A percentile compares a stretch with the other conserved stretches of the same genome.
Evolutionary conservation across 768 basidiomycete genomes (phyloP).

Genomic region (Trametes cingulata): DNA sequence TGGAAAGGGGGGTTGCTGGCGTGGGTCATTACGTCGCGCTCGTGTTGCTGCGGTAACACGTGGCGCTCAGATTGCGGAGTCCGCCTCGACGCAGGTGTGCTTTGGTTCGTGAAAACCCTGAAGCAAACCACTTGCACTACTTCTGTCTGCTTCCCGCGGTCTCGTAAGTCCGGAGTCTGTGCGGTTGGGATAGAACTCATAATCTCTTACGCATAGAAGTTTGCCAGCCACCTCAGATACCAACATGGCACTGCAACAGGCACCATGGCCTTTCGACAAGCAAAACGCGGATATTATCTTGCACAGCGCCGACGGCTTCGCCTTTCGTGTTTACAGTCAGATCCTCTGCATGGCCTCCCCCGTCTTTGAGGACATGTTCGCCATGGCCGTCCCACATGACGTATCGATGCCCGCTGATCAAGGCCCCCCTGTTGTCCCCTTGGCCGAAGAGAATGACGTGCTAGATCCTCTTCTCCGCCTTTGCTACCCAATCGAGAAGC

Average conservation of each 20-base stretch:
- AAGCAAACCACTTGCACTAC: too few species aligned
- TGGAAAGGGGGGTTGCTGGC: too few species aligned
- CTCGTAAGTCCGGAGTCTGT: too few species aligned
- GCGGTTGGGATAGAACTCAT: too few species aligned
- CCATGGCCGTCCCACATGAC: slow-evolving; percentile 43
- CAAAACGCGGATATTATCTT: slow-evolving; percentile 48
- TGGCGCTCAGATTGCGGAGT: too few species aligned
- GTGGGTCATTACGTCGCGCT: too few species aligned
- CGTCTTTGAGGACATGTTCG: slow-evolving; percentile 59
- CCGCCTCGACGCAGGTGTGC: too few species aligned
- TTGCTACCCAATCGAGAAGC: slow-evolving; percentile 35
- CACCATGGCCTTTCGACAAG: slow-evolving; percentile 45
- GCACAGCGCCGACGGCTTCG: slow-evolving; percentile 49
- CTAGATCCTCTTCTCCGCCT: slow-evolving; percentile 35
- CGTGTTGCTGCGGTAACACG: too few species aligned
- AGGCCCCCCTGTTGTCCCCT: slow-evolving; percentile 24
- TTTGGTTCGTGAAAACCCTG: too few species aligned
- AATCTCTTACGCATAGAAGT: not conserved
- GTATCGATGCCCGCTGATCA: not conserved
- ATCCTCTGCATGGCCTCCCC: slow-evolving; percentile 59
- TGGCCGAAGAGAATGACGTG: slow-evolving; percentile 30
- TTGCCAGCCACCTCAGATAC: too few species aligned
- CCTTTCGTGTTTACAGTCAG: slow-evolving; percentile 55
- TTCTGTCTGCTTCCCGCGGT: too few species aligned
- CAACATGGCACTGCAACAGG: not conserved